phyloP scores from a whole-genome alignment of 1,284 basidiomycete genomes.

The Ustilago shanxiensis region DNA sequence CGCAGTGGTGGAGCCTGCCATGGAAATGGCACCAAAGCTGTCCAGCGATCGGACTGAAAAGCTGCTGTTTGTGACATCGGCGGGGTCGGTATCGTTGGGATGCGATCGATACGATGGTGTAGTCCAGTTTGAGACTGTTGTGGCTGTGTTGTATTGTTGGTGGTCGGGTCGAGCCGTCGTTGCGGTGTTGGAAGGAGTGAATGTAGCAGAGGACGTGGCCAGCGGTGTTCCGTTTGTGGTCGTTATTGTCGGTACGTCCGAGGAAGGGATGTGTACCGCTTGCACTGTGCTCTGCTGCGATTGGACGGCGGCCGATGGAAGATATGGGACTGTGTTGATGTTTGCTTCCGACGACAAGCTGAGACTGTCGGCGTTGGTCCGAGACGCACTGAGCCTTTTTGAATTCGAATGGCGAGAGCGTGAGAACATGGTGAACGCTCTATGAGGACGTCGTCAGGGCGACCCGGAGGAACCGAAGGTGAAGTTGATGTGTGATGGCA shows the following conservation, averaged over 20 bases:
- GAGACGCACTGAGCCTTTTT: constrained; percentile 29
- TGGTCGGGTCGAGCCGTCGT: neutral
- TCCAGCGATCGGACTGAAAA: constrained; percentile 45
- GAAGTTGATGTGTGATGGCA: neutral
- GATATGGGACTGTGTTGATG: neutral
- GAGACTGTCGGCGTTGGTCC: constrained; percentile 1
- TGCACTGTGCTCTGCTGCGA: constrained; percentile 6
- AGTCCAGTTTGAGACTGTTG: constrained; percentile 3
- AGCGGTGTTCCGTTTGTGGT: constrained; percentile 31
- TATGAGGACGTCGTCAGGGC: neutral
- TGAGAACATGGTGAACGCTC: constrained; percentile 25
- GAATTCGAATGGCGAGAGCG: constrained; percentile 23
- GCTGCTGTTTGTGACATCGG: constrained; percentile 25
- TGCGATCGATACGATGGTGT: constrained; percentile 13
- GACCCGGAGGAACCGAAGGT: neutral
- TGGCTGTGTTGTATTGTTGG: neutral
- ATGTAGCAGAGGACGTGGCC: constrained; percentile 17
- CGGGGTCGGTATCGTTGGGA: constrained; percentile 5
- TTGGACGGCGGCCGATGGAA: neutral
- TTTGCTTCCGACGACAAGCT: constrained; percentile 2
- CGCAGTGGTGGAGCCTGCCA: constrained; percentile 30
- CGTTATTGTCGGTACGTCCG: constrained; percentile 34
- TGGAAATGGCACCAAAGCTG: constrained; percentile 34
- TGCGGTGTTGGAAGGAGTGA: neutral
- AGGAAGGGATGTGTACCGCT: constrained; percentile 15